Conservation (phyloP, 495 filamentous ascomycete genomes). For the Neurospora cerealis region DNA sequence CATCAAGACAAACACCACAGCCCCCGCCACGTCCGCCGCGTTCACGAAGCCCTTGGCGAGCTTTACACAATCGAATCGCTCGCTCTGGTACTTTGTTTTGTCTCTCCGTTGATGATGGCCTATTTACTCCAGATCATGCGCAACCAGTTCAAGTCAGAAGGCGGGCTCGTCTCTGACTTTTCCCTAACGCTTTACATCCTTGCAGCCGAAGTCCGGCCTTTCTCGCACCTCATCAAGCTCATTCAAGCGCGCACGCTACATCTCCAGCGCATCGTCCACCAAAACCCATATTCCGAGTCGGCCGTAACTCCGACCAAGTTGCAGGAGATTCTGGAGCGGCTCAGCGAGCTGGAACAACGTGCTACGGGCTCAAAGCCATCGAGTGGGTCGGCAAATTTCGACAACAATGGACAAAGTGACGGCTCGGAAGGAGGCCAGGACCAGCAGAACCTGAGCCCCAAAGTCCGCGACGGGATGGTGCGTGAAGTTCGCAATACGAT, state of each 20-base stretch:
- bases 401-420: slow-evolving; percentile 18
- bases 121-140: slow-evolving; percentile 71
- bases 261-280: slow-evolving; percentile 64
- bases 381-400: background rate
- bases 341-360: slow-evolving; percentile 62
- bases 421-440: slow-evolving; percentile 12
- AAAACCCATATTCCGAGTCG: slow-evolving; percentile 35
- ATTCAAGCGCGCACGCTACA: slow-evolving; percentile 71
- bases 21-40: background rate
- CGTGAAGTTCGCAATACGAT: slow-evolving; percentile 53
- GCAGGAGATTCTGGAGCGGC: slow-evolving; percentile 48
- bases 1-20: background rate
- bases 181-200: slow-evolving; percentile 92
- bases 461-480: slow-evolving; percentile 25
- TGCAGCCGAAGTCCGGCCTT: slow-evolving; percentile 73
- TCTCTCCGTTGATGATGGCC: slow-evolving; percentile 66
- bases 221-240: slow-evolving; percentile 71
- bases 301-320: slow-evolving; percentile 35
- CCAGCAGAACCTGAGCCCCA: slow-evolving; percentile 18
- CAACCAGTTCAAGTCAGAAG: slow-evolving; percentile 69
- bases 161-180: slow-evolving; percentile 71
- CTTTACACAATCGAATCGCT: slow-evolving; percentile 64
- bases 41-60: slow-evolving; percentile 42
- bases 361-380: slow-evolving; percentile 15
- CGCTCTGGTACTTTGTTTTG: slow-evolving; percentile 69